Percentiles rank a stretch among this genome's conserved stretches.
Conservation (phyloP, 441 rosid species). For the Theobroma grandiflorum region DNA sequence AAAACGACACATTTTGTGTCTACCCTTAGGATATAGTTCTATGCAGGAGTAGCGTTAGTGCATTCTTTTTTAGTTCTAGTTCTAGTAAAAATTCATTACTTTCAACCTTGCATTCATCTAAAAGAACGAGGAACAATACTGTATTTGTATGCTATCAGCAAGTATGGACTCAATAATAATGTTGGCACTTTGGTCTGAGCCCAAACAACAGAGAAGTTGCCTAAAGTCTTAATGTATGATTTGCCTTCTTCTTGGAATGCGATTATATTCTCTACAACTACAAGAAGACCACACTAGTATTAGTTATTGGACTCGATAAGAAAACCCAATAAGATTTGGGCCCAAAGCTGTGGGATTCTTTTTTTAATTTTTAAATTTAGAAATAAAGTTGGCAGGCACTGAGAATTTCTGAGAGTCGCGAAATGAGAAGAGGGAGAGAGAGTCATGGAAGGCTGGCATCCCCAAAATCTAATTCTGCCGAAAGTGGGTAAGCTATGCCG, state of each 20-base stretch:
- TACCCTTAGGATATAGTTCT: constrained; percentile 40
- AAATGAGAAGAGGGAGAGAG: not conserved
- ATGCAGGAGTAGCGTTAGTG: no score
- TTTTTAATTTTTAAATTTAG: not conserved
- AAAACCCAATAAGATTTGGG: not conserved
- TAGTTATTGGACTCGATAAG: not conserved
- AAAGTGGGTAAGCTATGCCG: constrained; percentile 38
- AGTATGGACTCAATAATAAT: not conserved
- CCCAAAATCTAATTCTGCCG: constrained; percentile 42
- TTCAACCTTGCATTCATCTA: not conserved
- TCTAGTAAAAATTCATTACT: not conserved
- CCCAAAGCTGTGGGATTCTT: not conserved
- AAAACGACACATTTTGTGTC: constrained; percentile 67
- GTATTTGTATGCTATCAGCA: not conserved
- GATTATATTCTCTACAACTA: not conserved
- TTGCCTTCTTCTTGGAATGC: not conserved
- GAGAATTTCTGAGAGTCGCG: not conserved
- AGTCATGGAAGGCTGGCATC: constrained; percentile 21
- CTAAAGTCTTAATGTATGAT: not conserved
- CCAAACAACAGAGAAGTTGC: not conserved
- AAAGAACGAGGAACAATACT: not conserved
- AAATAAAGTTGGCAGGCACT: not conserved
- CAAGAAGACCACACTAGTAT: not conserved
- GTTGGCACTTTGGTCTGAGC: not conserved
- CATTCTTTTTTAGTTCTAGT: not conserved